Percentiles rank a stretch among this genome's conserved stretches.
Conservation (phyloP, 768 basidiomycete genomes). For the Lactarius tabidus region DNA sequence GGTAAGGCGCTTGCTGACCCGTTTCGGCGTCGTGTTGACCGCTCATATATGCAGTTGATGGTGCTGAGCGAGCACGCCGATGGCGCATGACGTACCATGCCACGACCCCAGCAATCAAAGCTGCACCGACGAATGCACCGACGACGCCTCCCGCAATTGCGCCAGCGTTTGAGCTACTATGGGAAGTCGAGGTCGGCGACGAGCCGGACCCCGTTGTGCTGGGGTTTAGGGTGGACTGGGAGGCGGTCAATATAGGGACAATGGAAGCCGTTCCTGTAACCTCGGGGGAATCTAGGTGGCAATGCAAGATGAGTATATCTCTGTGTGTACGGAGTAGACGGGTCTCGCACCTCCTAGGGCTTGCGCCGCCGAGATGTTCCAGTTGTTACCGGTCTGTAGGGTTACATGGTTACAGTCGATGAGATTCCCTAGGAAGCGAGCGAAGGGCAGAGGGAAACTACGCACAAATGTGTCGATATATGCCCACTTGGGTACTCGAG, state of each 20-base stretch:
- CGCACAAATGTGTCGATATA: slow-evolving; percentile 43
- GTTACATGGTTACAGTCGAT: background rate
- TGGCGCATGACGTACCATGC: slow-evolving; percentile 39
- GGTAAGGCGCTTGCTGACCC: background rate
- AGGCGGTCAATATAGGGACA: background rate
- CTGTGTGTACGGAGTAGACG: too few species aligned
- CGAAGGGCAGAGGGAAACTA: background rate
- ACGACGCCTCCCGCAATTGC: slow-evolving; percentile 63
- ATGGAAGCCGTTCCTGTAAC: slow-evolving; percentile 1
- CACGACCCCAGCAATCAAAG: slow-evolving; percentile 37
- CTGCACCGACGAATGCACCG: slow-evolving; percentile 47
- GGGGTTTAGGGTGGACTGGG: background rate
- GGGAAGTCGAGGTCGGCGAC: background rate
- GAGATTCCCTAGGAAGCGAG: background rate
- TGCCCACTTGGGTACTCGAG: slow-evolving; percentile 47
- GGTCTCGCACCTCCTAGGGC: background rate
- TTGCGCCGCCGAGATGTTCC: slow-evolving; percentile 5
- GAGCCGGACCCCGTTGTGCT: too few species aligned
- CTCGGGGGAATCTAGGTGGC: slow-evolving; percentile 3
- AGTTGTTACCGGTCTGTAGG: slow-evolving; percentile 3
- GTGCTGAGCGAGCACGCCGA: slow-evolving; percentile 29
- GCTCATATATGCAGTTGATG: slow-evolving; percentile 2
- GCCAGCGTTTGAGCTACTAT: slow-evolving; percentile 38
- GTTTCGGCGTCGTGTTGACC: background rate
- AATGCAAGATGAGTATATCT: background rate